phyloP scores from a whole-genome alignment of 176 grass and related monocot species.

The Dactylis glomerata region DNA sequence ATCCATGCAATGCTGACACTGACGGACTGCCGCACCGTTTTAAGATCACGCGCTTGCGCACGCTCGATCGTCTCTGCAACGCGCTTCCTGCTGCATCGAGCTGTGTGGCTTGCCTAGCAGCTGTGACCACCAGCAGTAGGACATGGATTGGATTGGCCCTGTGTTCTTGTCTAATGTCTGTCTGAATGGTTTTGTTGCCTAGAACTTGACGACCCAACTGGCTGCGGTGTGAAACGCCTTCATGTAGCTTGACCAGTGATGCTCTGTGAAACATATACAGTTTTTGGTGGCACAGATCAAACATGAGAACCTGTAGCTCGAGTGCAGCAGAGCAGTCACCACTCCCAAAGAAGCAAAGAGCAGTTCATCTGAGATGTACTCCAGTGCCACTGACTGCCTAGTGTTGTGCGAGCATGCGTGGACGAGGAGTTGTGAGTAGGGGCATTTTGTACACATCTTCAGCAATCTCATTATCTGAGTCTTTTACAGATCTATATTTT shows the following conservation, averaged over 20 bases:
- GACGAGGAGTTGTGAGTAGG: too few species aligned
- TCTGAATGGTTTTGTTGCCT: background rate
- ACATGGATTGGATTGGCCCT: background rate
- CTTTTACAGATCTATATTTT: background rate
- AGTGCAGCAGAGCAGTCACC: background rate
- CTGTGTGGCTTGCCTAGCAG: background rate
- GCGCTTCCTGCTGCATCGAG: background rate
- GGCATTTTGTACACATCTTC: too few species aligned
- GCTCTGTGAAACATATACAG: background rate
- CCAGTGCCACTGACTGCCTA: background rate
- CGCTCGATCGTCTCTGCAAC: background rate
- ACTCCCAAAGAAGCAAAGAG: background rate
- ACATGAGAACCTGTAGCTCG: background rate
- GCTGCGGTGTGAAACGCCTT: background rate
- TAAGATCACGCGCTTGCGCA: background rate
- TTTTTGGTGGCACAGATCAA: background rate
- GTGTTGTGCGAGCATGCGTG: too few species aligned
- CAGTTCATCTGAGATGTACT: background rate
- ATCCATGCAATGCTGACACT: background rate
- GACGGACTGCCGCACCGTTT: background rate
- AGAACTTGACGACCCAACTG: too few species aligned
- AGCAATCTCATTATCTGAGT: too few species aligned
- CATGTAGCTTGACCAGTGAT: background rate
- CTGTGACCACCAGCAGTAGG: background rate
- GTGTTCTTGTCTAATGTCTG: background rate